These are phyloP conservation scores for Colletotrichum navitas DNA, from an alignment of 2,329 filamentous ascomycete species.

Conservation along the genomic window DNA sequence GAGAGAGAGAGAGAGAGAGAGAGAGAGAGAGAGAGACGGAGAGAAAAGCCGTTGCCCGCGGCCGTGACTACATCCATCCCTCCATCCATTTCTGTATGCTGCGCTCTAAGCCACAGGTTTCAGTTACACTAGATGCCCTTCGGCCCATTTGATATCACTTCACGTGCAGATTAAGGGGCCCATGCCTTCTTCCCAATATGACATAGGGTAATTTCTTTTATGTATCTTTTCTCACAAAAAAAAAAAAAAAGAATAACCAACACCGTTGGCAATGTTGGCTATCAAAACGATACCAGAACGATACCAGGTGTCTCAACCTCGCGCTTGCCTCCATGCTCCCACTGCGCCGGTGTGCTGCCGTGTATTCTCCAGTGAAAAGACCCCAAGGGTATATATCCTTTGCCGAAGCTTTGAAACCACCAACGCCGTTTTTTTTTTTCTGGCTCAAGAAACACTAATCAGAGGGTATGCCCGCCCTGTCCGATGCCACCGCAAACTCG, in stretches of 20 bases:
- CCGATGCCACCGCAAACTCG: not conserved
- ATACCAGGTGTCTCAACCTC: not conserved
- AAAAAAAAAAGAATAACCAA: not conserved
- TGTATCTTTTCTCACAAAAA: too few species aligned
- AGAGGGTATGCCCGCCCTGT: not conserved
- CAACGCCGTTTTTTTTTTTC: conserved; percentile 5
- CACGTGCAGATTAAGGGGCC: not conserved
- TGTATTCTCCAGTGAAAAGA: conserved; percentile 15
- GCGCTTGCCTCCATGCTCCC: conserved; percentile 2
- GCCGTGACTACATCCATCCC: not conserved
- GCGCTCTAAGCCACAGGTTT: not conserved
- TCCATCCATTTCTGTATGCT: not conserved
- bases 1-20: too few species aligned
- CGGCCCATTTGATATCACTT: not conserved
- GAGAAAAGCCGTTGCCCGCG: too few species aligned
- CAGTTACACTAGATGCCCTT: not conserved
- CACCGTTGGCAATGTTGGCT: not conserved
- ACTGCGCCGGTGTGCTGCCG: conserved; percentile 3
- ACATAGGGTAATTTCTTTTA: not conserved
- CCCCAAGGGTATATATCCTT: conserved; percentile 20
- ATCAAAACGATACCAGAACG: not conserved
- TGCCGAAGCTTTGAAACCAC: conserved; percentile 14
- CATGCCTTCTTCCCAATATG: not conserved
- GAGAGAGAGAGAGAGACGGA: too few species aligned
- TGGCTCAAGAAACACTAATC: not conserved